phyloP scores from a whole-genome alignment of 1,139 yeast genomes.

The Geotrichum klebahnii region DNA sequence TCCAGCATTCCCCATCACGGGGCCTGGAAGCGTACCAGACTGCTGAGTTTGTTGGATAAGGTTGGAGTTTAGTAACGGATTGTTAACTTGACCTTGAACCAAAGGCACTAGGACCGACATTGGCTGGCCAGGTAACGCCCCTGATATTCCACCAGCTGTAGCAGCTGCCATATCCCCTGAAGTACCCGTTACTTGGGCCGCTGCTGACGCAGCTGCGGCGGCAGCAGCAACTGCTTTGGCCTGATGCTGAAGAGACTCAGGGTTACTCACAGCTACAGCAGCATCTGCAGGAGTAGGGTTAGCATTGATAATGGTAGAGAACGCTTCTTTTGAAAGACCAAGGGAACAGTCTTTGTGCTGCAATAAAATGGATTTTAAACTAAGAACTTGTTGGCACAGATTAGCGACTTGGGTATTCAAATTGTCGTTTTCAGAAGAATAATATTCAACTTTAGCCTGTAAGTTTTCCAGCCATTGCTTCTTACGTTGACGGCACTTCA shows the following conservation, averaged over 20 bases:
- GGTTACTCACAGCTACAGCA: not conserved
- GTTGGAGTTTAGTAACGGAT: not conserved
- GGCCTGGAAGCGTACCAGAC: not conserved
- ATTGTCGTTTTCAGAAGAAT: slow-evolving; percentile 66
- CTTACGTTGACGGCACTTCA: slow-evolving; percentile 91
- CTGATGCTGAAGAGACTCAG: slow-evolving; percentile 8
- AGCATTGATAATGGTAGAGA: slow-evolving; percentile 5
- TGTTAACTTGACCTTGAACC: not conserved
- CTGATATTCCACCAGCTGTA: not conserved
- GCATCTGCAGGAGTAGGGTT: not conserved
- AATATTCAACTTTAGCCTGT: slow-evolving; percentile 71
- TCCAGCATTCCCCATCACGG: not conserved
- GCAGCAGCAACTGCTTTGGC: slow-evolving; percentile 13
- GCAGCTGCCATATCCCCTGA: no score
- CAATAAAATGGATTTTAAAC: slow-evolving; percentile 44
- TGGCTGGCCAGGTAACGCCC: not conserved
- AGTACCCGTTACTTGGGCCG: not conserved
- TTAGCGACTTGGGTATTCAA: slow-evolving; percentile 56
- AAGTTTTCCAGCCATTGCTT: slow-evolving; percentile 81
- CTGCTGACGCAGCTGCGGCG: slow-evolving; percentile 8
- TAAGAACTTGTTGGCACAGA: slow-evolving; percentile 56
- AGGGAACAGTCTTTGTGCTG: slow-evolving; percentile 39
- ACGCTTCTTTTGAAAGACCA: slow-evolving; percentile 13
- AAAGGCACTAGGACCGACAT: not conserved
- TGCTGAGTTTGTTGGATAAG: not conserved